Percentiles rank a stretch among this genome's conserved stretches.
These are phyloP conservation scores for Termitomyces heimii DNA, from an alignment of 768 basidiomycete species.

Conservation along the genomic window DNA sequence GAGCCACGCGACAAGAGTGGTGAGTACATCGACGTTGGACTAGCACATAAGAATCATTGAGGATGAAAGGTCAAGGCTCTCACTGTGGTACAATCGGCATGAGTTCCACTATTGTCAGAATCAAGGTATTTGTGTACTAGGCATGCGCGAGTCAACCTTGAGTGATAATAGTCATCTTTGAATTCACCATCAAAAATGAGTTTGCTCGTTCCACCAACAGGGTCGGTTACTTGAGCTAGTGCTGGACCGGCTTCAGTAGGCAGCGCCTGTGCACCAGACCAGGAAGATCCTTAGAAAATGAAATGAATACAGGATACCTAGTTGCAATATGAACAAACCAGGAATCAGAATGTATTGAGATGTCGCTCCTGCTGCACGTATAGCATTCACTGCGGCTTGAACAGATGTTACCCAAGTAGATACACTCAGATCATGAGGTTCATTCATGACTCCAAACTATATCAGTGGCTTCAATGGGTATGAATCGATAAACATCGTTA, in stretches of 20 bases:
- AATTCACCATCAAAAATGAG: conserved; percentile 42
- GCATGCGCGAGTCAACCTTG: neutral
- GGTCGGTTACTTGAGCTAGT: conserved; percentile 34
- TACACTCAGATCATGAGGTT: conserved; percentile 51
- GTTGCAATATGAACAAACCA: conserved; percentile 21
- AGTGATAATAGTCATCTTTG: neutral
- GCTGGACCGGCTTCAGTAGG: conserved; percentile 40
- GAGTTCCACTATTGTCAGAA: conserved; percentile 39
- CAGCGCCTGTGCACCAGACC: conserved; percentile 24
- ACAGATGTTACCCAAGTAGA: conserved; percentile 40
- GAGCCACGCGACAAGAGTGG: conserved; percentile 34
- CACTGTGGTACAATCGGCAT: conserved; percentile 26
- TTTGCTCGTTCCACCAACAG: conserved; percentile 32
- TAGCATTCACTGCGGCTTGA: conserved; percentile 53
- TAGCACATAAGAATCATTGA: conserved; percentile 10
- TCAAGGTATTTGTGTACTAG: conserved; percentile 57
- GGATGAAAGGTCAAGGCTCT: neutral
- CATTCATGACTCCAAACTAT: conserved; percentile 43
- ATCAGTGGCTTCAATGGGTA: neutral
- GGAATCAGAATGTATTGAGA: conserved; percentile 52
- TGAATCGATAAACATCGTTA: conserved; percentile 14
- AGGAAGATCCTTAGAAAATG: conserved; percentile 17
- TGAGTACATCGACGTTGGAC: conserved; percentile 36
- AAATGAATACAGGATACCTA: neutral
- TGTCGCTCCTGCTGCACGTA: conserved; percentile 50